Conservation (phyloP, 306 rosid genomes). For the Erythrophleum fordii region DNA sequence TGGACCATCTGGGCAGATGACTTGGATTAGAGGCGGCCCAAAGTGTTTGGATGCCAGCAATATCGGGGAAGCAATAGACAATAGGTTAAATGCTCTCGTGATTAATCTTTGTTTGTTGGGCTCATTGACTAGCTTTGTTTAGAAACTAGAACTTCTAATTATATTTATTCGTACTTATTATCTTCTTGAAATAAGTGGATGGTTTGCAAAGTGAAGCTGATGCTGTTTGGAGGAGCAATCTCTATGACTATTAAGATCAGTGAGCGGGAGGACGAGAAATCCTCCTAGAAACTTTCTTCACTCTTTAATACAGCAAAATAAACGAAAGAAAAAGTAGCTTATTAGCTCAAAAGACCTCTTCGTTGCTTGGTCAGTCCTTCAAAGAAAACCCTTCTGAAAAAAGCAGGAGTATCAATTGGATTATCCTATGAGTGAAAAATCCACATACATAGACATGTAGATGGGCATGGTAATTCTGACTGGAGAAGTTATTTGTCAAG, state of each 20-base stretch:
- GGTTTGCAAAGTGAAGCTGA: not conserved
- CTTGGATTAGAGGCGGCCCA: slow-evolving; percentile 96
- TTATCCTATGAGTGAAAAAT: not conserved
- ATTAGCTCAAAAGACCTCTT: not conserved
- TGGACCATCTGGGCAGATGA: slow-evolving; percentile 96
- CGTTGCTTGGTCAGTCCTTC: not conserved
- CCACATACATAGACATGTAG: not conserved
- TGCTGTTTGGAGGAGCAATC: not conserved
- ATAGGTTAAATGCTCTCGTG: slow-evolving; percentile 53
- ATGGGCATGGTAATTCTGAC: slow-evolving; percentile 1
- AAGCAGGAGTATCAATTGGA: not conserved
- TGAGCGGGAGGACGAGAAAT: not conserved
- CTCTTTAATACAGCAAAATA: not conserved
- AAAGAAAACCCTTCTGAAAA: not conserved
- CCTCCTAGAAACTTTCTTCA: not conserved
- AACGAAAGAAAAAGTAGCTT: not conserved
- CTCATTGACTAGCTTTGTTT: not conserved
- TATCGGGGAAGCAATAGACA: slow-evolving; percentile 73
- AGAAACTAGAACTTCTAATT: not conserved
- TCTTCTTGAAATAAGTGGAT: slow-evolving; percentile 11
- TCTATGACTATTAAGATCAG: not conserved
- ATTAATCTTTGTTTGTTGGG: not conserved
- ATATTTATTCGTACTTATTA: not conserved
- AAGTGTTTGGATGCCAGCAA: slow-evolving; percentile 68
- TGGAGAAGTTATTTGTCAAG: not conserved